phyloP scores from a whole-genome alignment of 306 rosid genomes.

The Quercus parvula region DNA sequence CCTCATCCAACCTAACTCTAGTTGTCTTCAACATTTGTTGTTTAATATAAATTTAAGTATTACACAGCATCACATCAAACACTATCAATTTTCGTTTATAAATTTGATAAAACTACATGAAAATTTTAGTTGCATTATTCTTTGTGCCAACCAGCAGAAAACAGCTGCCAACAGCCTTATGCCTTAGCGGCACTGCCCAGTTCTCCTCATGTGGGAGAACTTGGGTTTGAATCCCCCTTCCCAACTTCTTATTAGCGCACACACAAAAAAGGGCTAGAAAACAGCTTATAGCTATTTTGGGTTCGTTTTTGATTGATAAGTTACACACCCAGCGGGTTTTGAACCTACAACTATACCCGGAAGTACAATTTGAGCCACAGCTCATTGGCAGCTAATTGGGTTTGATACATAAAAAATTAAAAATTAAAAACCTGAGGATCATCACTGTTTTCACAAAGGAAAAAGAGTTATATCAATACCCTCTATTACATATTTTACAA shows the following conservation, averaged over 20 bases:
- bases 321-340: no score
- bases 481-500: background rate
- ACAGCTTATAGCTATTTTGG: no score
- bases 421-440: background rate
- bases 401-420: background rate
- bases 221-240: no score
- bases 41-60: background rate
- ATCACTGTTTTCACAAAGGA: background rate
- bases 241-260: no score
- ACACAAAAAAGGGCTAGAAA: no score
- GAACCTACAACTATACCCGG: no score
- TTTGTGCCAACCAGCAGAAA: background rate
- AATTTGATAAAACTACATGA: background rate
- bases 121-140: conserved; percentile 7
- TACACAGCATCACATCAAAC: background rate
- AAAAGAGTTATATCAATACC: background rate
- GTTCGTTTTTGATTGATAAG: no score
- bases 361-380: no score
- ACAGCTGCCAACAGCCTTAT: background rate
- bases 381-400: background rate
- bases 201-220: no score
- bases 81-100: background rate
- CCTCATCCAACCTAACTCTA: background rate
- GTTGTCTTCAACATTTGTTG: background rate
- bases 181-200: no score